Base-by-base conservation (phyloP, 768 basidiomycete genomes). In the Leccinum disarticulatum region DNA sequence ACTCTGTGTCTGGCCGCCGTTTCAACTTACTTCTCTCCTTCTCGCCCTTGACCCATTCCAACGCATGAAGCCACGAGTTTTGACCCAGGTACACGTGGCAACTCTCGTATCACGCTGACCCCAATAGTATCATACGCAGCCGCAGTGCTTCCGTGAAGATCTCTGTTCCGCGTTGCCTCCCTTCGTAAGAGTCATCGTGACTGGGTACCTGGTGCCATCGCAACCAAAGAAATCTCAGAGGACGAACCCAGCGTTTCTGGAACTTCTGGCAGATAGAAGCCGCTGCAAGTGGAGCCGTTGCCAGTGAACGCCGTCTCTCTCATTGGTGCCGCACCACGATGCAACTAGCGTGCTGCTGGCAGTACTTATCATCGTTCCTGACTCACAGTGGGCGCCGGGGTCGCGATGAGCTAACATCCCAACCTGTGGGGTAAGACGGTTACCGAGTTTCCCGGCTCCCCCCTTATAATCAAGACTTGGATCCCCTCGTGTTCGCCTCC, bases 1-100 rank as follows among this genome's bases (percentile, higher is more conserved):
- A 10, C 25, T 25, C 25, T 25, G 31, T 10, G 52, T 52, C 8
- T 6, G 49, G 28, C 33, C 33, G 33, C 33, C 25, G 49, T 50
- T 50, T 50, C 49, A 50, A 50, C 49, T 3, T 52, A 19, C 35
- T 36, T 36, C 14, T 36, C 15, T 17, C 7, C 15, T 17, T 38
- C 64, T 59, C 58, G 52, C 64, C 59, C 64, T 68, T 64, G 66
- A 61, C 58, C 31, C 22, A 6, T 50, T 52, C 38, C 25, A 11
- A 61, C 52, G 38, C 57, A 36, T 49, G 35, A 36, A 36, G 35
- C 6, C 14, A 36, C 35, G 14, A 36, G 14, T 38, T 38, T 6
- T 15, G 36, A 6, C 33, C 33, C 33, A 33, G 30, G 9, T 31
- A 38, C 15, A 38, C 38, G 17, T 41, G 38, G 38, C 38, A 41